Percentiles rank a stretch among this genome's conserved stretches.
These are phyloP conservation scores for Aschersonia sp. DNA, from an alignment of 2,329 filamentous ascomycete species.

Conservation along the genomic window DNA sequence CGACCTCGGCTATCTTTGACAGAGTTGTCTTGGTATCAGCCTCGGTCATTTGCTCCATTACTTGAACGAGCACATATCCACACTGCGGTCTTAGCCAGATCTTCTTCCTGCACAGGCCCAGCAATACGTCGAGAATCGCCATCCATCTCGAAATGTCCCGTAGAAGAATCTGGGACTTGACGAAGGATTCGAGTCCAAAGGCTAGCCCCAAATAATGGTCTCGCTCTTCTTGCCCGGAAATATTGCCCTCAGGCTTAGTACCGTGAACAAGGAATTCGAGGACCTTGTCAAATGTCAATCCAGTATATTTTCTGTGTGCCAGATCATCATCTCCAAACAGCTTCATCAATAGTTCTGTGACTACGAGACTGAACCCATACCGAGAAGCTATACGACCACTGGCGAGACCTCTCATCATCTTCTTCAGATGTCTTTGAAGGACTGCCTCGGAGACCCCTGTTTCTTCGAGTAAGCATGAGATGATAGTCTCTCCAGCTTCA, in stretches of 20 bases:
- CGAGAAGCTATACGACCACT: conserved; percentile 82
- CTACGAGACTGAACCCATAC: conserved; percentile 75
- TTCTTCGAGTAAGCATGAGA: conserved; percentile 37
- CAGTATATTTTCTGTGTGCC: conserved; percentile 31
- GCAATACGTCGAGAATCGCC: conserved; percentile 55
- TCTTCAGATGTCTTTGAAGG: conserved; percentile 44
- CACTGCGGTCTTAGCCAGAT: conserved; percentile 84
- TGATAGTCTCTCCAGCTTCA: conserved; percentile 41
- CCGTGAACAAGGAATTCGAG: conserved; percentile 39
- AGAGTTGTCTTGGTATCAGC: conserved; percentile 48
- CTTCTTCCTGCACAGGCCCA: conserved; percentile 66
- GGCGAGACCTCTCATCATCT: conserved; percentile 74
- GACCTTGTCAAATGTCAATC: conserved; percentile 40
- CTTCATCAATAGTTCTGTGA: conserved; percentile 67
- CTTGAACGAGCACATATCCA: conserved; percentile 66
- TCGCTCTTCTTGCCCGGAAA: conserved; percentile 60
- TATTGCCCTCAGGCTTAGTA: conserved; percentile 36
- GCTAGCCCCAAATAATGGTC: conserved; percentile 76
- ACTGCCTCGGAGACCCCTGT: conserved; percentile 36
- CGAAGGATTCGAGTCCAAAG: conserved; percentile 76
- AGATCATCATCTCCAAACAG: conserved; percentile 42
- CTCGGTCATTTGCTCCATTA: conserved; percentile 46
- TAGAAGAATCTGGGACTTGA: conserved; percentile 64
- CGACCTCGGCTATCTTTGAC: conserved; percentile 44
- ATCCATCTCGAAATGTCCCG: conserved; percentile 44